These are phyloP conservation scores for Crithidia acanthocephali DNA, from an alignment of 208 protist genomes.

Conservation along the genomic window DNA sequence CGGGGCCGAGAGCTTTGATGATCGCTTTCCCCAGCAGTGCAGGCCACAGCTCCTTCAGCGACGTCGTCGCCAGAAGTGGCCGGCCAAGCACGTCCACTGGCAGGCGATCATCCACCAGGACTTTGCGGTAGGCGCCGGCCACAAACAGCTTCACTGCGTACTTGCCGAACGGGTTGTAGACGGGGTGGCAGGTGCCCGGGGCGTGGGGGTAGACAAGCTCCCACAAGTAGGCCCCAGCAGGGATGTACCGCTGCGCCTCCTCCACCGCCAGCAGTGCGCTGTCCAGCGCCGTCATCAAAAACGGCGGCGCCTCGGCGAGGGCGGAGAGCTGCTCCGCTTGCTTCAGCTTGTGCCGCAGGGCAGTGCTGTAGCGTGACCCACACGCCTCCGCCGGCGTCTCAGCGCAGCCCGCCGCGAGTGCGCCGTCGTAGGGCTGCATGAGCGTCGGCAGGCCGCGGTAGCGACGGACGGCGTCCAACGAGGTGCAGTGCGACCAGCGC, in stretches of 20 bases:
- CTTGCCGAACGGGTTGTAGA: conserved; percentile 93
- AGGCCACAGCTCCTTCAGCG: conserved; percentile 86
- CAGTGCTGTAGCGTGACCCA: conserved; percentile 83
- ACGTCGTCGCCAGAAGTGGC: conserved; percentile 75
- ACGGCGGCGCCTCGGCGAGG: conserved; percentile 71
- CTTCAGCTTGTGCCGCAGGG: conserved; percentile 72
- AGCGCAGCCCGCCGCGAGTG: conserved; percentile 58
- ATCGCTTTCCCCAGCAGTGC: conserved; percentile 88
- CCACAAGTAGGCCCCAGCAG: conserved; percentile 79
- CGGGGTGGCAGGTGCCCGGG: conserved; percentile 78
- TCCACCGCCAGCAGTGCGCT: conserved; percentile 75
- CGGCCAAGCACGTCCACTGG: conserved; percentile 84
- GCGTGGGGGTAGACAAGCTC: conserved; percentile 90
- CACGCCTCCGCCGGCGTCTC: conserved; percentile 73
- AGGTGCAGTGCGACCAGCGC: conserved; percentile 39
- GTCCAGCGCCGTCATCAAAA: conserved; percentile 92
- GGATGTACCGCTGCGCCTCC: conserved; percentile 56
- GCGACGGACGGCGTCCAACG: conserved; percentile 42
- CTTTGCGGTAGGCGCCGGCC: conserved; percentile 82
- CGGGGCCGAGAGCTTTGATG: conserved; percentile 56
- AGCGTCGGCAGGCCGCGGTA: conserved; percentile 74
- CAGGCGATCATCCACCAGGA: conserved; percentile 87
- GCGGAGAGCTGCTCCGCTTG: conserved; percentile 69
- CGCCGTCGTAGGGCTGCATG: conserved; percentile 80
- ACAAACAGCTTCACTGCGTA: conserved; percentile 92